Evolutionary conservation across 2,329 filamentous ascomycete species (phyloP), one percentile per base, ranked within the genome.

Genomic region (Bimuria novae-zelandiae): DNA sequence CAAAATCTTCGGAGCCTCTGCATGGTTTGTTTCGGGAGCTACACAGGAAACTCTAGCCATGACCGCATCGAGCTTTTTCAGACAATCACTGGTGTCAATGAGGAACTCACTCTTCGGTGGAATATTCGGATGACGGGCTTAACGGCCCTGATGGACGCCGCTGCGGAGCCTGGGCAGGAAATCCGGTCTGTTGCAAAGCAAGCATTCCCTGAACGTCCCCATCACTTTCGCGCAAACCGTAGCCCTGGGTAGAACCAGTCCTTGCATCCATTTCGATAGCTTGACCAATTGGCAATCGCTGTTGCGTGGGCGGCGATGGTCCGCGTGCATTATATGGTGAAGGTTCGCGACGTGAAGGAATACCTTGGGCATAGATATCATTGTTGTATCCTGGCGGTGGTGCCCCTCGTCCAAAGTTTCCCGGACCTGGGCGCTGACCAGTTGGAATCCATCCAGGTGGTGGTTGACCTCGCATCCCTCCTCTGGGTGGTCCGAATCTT

Each of bases 241-340:
- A 79, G 40, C 67, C 69, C 16, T 58, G 59, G 50, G 57, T 57
- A 23, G 43, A 67, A 7, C 67, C 69, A 21, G 54, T 64, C 43
- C 80, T 79, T 29, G 87, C 86, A 69, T 92, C 88, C 89, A 95
- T 92, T 71, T 94, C 91, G 48, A 92, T 83, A 2, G 88, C 85
- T 65, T 88, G 87, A 8, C 86, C 86, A 11, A 86, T 77, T 12
- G 74, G 66, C 32, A 67, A 68, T 12, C 64, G 64, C 22, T 76
- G 74, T 21, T 73, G 70, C 59, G 66, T 65, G 21, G 65, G 70
- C 5, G 86, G 86, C 14, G 87, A 85, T 62, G 86, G 85, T 8
- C 84, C 86, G 57, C 84, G 79, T 32, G 56, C 55, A n/a, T 68
- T 72, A 52, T 79, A 78, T 10, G 71, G 72, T 17, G 72, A 71